Conservation (phyloP, 2,329 filamentous ascomycete genomes). For the Geosmithia putterillii region DNA sequence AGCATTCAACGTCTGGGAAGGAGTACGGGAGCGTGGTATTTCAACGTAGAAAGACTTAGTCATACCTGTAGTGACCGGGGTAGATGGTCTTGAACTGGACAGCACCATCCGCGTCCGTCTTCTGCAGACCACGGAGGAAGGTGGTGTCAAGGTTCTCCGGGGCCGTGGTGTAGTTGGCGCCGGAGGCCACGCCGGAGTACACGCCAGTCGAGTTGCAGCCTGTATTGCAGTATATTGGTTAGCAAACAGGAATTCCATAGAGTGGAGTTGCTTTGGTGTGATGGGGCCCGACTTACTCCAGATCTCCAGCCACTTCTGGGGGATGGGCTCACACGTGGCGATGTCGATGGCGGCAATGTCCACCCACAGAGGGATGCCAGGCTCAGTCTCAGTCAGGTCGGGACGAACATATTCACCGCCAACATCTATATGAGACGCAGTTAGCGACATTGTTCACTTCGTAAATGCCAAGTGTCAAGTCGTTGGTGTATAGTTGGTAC, state of each 20-base stretch:
- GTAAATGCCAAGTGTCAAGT: too few species aligned
- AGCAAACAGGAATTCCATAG: not conserved
- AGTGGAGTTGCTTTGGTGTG: too few species aligned
- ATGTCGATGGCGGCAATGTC: slow-evolving; percentile 30
- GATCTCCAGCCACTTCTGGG: slow-evolving; percentile 25
- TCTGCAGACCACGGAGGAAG: slow-evolving; percentile 22
- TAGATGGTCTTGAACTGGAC: slow-evolving; percentile 29
- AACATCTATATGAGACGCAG: slow-evolving; percentile 7
- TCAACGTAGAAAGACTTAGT: not conserved
- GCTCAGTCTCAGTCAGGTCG: slow-evolving; percentile 26
- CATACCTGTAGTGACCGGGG: slow-evolving; percentile 26
- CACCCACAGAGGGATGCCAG: slow-evolving; percentile 23
- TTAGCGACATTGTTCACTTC: not conserved
- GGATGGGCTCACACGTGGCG: slow-evolving; percentile 25
- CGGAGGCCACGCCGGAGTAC: slow-evolving; percentile 24
- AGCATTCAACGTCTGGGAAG: too few species aligned
- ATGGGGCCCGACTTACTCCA: slow-evolving; percentile 26
- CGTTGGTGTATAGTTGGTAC: too few species aligned
- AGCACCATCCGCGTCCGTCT: slow-evolving; percentile 26
- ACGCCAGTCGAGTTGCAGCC: slow-evolving; percentile 29
- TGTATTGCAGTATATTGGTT: not conserved
- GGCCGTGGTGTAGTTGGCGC: slow-evolving; percentile 29
- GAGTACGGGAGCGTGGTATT: not conserved
- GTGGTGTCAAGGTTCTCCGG: slow-evolving; percentile 19
- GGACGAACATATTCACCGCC: slow-evolving; percentile 18